Evolutionary conservation across 169 alveolate genomes (phyloP).

Genomic region (Plasmodium fragile): DNA sequence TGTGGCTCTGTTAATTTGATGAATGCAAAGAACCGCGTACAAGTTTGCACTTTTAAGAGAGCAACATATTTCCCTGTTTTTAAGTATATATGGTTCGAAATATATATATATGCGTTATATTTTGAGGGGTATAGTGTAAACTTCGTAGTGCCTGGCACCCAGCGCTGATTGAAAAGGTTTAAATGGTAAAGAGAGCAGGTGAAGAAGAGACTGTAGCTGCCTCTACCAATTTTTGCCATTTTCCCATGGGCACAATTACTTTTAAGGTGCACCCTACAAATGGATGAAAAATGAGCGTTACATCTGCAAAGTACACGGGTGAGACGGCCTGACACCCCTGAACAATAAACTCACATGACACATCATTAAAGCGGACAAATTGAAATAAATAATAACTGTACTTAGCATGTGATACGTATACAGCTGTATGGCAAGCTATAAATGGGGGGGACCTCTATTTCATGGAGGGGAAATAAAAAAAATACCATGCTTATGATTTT

Average conservation of each 20-base stretch:
- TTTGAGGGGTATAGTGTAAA: neutral
- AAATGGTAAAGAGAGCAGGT: neutral
- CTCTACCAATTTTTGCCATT: neutral
- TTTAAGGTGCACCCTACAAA: neutral
- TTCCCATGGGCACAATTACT: neutral
- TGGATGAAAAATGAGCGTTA: neutral
- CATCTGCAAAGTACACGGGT: neutral
- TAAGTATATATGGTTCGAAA: neutral
- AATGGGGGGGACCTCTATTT: neutral
- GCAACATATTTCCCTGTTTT: neutral
- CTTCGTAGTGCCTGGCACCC: neutral
- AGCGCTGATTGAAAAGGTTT: neutral
- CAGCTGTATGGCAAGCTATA: neutral
- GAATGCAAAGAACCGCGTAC: neutral
- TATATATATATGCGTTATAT: neutral
- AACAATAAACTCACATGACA: neutral
- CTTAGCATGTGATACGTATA: neutral
- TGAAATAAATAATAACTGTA: neutral
- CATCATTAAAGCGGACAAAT: neutral
- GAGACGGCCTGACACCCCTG: neutral
- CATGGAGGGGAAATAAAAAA: neutral
- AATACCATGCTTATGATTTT: neutral
- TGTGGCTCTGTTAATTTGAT: neutral
- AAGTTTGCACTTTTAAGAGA: neutral
- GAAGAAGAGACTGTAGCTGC: neutral